Evolutionary conservation across 768 basidiomycete species (phyloP), one percentile per base, ranked within the genome.

Genomic region (Amanita inopinata): DNA sequence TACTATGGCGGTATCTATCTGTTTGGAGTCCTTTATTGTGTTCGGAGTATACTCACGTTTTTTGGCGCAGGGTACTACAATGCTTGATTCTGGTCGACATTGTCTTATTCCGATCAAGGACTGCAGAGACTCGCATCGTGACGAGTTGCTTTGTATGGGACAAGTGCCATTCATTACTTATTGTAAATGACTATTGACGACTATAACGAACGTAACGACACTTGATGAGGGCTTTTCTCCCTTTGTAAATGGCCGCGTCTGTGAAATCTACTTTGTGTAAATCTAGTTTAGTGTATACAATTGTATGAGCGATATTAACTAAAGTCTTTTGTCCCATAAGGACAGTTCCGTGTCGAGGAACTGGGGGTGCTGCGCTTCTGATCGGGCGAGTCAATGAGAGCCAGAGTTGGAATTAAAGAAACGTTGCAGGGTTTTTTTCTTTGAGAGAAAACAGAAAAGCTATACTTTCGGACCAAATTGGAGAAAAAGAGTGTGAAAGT

Each of bases 1-100:
- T 74, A 70, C 60, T 51, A 67, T 52, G 78, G 75, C 59, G 80
- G 81, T 80, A 56, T 72, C 60, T 48, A 36, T 51, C 50, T 43
- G 46, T 40, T 50, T 38, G 14, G 32, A 44, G 46, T 51, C 30
- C 23, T 41, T 42, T 47, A 35, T 49, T 33, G 45, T 53, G 46
- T 46, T n/a, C n/a, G n/a, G n/a, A 40, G 40, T 39, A 47, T 40
- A 45, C 50, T 58, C 43, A 62, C 46, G 57, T 50, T 49, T 38
- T 51, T 49, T 54, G 40, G 45, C 51, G 14, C 47, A 70, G 70
- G 69, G 56, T 70, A 69, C 58, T 76, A 79, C 67, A 73, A 72
- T 49, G 69, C 70, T 49, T 76, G 66, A 53, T 58, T 47, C 49
- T 49, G 28, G 46, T 31, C 48, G 52, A 52, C 51, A 43, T 49